Evolutionary conservation across 2,329 filamentous ascomycete species (phyloP), one percentile per base, ranked within the genome.

Genomic region (Fusarium pseudonygamai): DNA sequence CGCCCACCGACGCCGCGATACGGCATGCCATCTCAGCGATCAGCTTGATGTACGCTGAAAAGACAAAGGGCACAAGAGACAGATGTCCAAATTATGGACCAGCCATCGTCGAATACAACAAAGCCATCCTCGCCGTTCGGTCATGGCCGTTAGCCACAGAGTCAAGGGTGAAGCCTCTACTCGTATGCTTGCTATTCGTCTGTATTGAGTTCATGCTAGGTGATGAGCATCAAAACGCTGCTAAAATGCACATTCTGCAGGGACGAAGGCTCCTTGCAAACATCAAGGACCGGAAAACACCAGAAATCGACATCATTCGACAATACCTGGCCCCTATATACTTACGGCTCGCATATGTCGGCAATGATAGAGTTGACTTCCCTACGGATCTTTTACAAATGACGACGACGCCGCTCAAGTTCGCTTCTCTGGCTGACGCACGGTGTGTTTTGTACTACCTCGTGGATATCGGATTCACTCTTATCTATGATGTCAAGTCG

Each of bases 1-100:
- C 45, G 28, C 53, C 52, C 6, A 57, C 53, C 0, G 66, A 68
- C 34, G 36, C 67, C 7, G 67, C 64, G 18, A 67, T 69, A 42
- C 39, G 67, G 9, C 49, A 69, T 30, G 42, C 67, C 9, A 43
- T 68, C 4, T 34, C 60, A 16, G 52, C 64, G 7, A 68, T 69
- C 13, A 69, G 67, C 8, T 6, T 55, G 4, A 42, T 60, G 58
- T 42, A 60, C 9, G 47, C 47, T 1, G 37, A 55, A 26, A 53
- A 55, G 20, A 55, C 58, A 9, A 28, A n/a, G 1, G n/a, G n/a
- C 3, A 14, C n/a, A 3, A 34, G 5, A 36, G 28, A 40, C 24
- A 5, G 5, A 3, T 34, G n/a, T 42, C n/a, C 58, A 5, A 36
- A 55, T 5, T 60, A 42, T 4, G n/a, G 18, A 3, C 13, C 46